Evolutionary conservation across 2,329 filamentous ascomycete species (phyloP).

Genomic region (Sporothrix brasiliensis): DNA sequence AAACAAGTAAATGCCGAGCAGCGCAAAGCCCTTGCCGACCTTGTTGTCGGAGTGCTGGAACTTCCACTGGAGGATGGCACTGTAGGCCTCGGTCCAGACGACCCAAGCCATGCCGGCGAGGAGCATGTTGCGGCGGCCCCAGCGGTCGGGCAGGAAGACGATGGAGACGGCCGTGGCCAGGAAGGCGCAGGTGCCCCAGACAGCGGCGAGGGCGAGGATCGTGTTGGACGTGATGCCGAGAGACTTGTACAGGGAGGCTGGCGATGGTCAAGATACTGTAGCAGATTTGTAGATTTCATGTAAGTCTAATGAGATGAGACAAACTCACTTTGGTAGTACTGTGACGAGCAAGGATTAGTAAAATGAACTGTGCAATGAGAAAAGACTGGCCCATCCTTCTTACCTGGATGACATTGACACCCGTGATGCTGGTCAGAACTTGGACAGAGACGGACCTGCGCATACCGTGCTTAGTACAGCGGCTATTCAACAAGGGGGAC

Average conservation of each 20-base stretch:
- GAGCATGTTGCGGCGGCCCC: conserved; percentile 63
- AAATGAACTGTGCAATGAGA: background rate
- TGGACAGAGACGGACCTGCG: conserved; percentile 55
- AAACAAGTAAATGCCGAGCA: conserved; percentile 63
- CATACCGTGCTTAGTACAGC: conserved; percentile 24
- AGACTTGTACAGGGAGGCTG: conserved; percentile 58
- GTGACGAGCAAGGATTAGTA: background rate
- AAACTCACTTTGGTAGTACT: conserved; percentile 30
- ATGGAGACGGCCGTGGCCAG: conserved; percentile 56
- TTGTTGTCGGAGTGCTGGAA: conserved; percentile 54
- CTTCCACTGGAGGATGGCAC: conserved; percentile 60
- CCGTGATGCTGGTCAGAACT: conserved; percentile 60
- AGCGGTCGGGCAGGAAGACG: conserved; percentile 57
- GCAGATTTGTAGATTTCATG: too few relatives aligned
- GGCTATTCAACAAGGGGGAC: conserved; percentile 32
- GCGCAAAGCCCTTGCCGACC: conserved; percentile 61
- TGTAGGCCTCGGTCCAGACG: conserved; percentile 60
- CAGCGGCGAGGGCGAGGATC: conserved; percentile 57
- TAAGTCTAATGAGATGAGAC: too few relatives aligned
- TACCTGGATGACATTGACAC: conserved; percentile 57
- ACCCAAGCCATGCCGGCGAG: conserved; percentile 56
- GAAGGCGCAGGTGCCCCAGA: conserved; percentile 59
- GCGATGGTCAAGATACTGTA: background rate
- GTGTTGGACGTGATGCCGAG: conserved; percentile 54
- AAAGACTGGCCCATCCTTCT: background rate